Base-by-base conservation (phyloP, 371 early-diverging fungal species). In the Haplosporangium sp. region DNA sequence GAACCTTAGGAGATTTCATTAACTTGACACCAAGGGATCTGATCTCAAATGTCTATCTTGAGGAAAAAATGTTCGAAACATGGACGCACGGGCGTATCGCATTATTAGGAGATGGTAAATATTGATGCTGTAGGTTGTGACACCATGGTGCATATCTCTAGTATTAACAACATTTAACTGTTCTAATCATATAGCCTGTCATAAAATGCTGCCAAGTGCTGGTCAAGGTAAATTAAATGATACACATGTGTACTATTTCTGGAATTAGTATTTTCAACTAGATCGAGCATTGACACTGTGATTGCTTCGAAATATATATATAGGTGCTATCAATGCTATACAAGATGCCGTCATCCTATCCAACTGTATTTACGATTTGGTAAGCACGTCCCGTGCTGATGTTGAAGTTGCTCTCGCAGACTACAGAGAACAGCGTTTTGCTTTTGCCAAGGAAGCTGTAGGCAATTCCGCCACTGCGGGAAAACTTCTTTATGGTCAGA, bases 11-110 rank as follows among this genome's bases (percentile, higher is more conserved):
- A 0, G 60, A 68, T 53, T 5, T 74, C 42, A 44, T 74, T 13
- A 55, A 74, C 5, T 39, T 17, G 0, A 74, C 74, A 3, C 68
- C 67, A 5, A 58, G 59, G 38, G 69, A 74, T 4, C 13, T 42
- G 34, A 74, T 68, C n/a, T 74, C 74, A 1, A 63, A 58, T 38
- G 65, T 68, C 45, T 66, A 65, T 20, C 40, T 75, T 6, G 76
- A 70, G n/a, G 76, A 75, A 40, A 69, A 65, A 52, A 5, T 55
- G 47, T 75, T 64, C 42, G 65, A 69, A 48, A 75, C 76, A 0
- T 75, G 76, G 70, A 40, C 47, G 48, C 38, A 63, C 57, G 57
- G 63, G 7, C 63, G 63, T 3, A 47, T 56, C 10, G 63, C 52
- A 9, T 47, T 69, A 7, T n/a, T 69, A 2, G 70, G 70, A 10